Percentiles rank a stretch among this genome's conserved stretches.
phyloP scores from a whole-genome alignment of 1,139 yeast species.

The Spathaspora sp. region DNA sequence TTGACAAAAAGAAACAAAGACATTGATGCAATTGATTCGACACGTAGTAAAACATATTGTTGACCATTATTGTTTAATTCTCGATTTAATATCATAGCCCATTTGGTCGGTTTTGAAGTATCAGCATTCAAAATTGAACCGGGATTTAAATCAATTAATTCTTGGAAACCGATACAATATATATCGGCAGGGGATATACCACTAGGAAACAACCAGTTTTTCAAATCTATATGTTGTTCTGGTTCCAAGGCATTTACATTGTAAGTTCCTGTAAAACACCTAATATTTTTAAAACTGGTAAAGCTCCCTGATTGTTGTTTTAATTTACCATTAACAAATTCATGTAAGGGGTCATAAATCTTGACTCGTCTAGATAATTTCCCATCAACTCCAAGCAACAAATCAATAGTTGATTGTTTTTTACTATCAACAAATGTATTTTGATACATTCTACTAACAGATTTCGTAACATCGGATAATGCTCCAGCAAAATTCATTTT shows the following conservation, averaged over 20 bases:
- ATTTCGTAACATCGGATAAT: conserved; percentile 90
- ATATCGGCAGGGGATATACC: conserved; percentile 58
- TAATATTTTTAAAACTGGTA: conserved; percentile 59
- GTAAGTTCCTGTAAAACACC: conserved; percentile 79
- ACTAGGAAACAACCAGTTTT: conserved; percentile 81
- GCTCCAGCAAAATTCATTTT: conserved; percentile 97
- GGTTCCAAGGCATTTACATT: conserved; percentile 80
- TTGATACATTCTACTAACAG: conserved; percentile 92
- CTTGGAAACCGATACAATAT: conserved; percentile 88
- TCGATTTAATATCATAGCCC: conserved; percentile 58
- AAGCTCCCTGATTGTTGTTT: conserved; percentile 51
- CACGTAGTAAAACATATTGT: conserved; percentile 40
- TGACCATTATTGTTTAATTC: conserved; percentile 48
- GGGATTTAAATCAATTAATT: conserved; percentile 86
- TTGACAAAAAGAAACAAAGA: conserved; percentile 36
- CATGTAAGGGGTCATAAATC: conserved; percentile 86
- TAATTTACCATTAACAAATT: conserved; percentile 68
- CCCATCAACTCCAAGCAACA: conserved; percentile 73
- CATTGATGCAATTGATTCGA: conserved; percentile 48
- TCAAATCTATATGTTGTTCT: conserved; percentile 49
- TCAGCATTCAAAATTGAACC: conserved; percentile 77
- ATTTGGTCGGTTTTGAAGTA: conserved; percentile 57
- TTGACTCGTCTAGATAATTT: conserved; percentile 69
- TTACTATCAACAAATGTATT: conserved; percentile 93
- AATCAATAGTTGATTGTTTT: conserved; percentile 84